A percentile compares a stretch with the other conserved stretches of the same genome.
Evolutionary conservation across 306 rosid genomes (phyloP).

Genomic region (Vigna unguiculata): DNA sequence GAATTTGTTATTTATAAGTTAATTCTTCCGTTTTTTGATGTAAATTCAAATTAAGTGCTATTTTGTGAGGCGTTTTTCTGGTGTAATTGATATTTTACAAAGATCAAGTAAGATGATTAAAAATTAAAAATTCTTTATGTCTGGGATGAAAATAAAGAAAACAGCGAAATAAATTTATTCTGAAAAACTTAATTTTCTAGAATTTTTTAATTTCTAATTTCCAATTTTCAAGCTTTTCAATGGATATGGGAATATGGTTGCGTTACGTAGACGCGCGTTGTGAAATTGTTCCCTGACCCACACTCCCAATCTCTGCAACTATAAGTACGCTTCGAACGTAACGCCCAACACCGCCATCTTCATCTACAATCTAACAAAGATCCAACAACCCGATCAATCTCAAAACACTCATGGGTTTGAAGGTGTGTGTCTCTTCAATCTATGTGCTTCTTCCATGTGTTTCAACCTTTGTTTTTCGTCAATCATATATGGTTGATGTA

Average conservation of each 20-base stretch:
- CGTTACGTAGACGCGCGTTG: slow-evolving; percentile 22
- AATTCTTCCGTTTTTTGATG: no score
- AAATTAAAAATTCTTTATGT: no score
- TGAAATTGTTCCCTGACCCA: slow-evolving; percentile 12
- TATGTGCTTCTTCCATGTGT: not conserved
- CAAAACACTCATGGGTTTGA: slow-evolving; percentile 45
- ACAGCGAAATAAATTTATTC: no score
- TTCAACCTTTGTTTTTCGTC: not conserved
- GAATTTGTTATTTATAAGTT: no score
- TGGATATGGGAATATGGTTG: not conserved
- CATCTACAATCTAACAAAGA: not conserved
- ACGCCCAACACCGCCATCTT: not conserved
- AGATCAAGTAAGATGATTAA: no score
- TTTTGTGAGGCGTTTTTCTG: no score
- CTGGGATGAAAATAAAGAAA: no score
- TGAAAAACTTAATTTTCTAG: no score
- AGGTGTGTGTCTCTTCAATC: slow-evolving; percentile 38
- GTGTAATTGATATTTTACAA: no score
- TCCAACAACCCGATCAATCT: not conserved
- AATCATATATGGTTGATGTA: not conserved
- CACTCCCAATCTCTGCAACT: not conserved
- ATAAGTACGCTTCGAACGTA: slow-evolving; percentile 42
- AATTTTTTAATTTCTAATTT: no score
- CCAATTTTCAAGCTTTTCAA: not conserved
- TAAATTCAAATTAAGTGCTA: no score